Evolutionary conservation across 1,284 basidiomycete genomes (phyloP).

Genomic region (Volvariella surrecta): DNA sequence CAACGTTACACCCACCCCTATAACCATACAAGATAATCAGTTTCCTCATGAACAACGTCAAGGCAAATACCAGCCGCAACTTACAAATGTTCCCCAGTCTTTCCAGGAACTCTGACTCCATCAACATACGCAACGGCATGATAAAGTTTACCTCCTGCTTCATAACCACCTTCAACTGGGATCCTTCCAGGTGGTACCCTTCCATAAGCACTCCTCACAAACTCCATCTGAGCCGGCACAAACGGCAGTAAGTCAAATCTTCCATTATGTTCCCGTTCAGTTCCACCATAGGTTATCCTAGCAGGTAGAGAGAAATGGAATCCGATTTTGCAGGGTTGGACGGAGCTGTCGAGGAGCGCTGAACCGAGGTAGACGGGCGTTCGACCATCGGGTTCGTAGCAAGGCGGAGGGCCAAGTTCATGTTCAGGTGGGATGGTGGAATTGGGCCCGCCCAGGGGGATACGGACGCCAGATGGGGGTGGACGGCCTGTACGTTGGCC

Average conservation of each 20-base stretch:
- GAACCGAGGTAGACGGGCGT: conserved; percentile 64
- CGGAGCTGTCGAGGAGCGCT: conserved; percentile 52
- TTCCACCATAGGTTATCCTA: conserved; percentile 55
- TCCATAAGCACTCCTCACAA: conserved; percentile 51
- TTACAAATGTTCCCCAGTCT: conserved; percentile 64
- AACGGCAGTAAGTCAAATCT: conserved; percentile 68
- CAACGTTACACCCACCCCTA: conserved; percentile 16
- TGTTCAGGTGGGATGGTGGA: conserved; percentile 36
- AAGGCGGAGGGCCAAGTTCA: conserved; percentile 38
- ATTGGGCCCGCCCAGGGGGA: conserved; percentile 36
- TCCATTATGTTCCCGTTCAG: conserved; percentile 49
- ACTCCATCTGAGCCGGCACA: conserved; percentile 58
- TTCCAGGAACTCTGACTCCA: conserved; percentile 57
- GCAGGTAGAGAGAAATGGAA: conserved; percentile 44
- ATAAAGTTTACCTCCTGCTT: conserved; percentile 38
- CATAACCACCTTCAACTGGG: conserved; percentile 49
- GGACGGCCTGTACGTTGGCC: conserved; percentile 11
- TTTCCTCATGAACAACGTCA: too few species aligned
- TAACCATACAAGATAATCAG: neutral
- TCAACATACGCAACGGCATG: conserved; percentile 43
- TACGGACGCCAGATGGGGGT: conserved; percentile 52
- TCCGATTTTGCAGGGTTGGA: conserved; percentile 75
- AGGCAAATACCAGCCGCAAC: conserved; percentile 14
- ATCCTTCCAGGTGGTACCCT: conserved; percentile 42
- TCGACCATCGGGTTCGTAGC: conserved; percentile 44